Percentiles rank a stretch among this genome's conserved stretches.
These are phyloP conservation scores for Vicia villosa DNA, from an alignment of 306 rosid genomes.

Conservation along the genomic window DNA sequence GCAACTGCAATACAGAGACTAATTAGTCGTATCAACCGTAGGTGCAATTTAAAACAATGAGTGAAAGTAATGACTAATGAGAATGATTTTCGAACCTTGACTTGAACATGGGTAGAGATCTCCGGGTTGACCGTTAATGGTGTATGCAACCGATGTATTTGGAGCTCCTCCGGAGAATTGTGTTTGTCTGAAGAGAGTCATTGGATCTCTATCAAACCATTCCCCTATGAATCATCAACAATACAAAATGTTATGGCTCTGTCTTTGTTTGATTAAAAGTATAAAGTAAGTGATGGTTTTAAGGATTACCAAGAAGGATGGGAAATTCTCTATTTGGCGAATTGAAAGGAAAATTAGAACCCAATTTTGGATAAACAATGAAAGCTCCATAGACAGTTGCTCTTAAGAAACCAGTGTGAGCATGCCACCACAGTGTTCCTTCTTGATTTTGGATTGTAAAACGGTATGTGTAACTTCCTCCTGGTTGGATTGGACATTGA, in stretches of 20 bases:
- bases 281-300: conserved; percentile 2
- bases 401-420: conserved; percentile 83
- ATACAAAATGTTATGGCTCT: conserved; percentile 28
- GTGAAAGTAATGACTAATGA: conserved; percentile 5
- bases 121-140: conserved; percentile 92
- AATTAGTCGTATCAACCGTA: too few relatives aligned
- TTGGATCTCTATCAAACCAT: conserved; percentile 84
- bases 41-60: not conserved
- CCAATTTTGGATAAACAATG: conserved; percentile 70
- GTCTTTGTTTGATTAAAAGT: not conserved
- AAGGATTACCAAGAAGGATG: conserved; percentile 67
- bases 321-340: conserved; percentile 71
- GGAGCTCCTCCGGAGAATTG: conserved; percentile 86
- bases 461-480: conserved; percentile 87
- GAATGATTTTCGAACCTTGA: conserved; percentile 53
- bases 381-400: conserved; percentile 93
- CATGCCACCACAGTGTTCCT: conserved; percentile 99
- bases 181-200: conserved; percentile 59
- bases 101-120: conserved; percentile 79
- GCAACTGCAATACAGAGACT: not conserved
- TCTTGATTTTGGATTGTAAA: conserved; percentile 77
- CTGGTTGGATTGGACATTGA: conserved; percentile 90
- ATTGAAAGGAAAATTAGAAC: conserved; percentile 73
- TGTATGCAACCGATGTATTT: conserved; percentile 72
- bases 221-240: conserved; percentile 62